Evolutionary conservation across 2,329 filamentous ascomycete species (phyloP), one percentile per base, ranked within the genome.

Genomic region (Thermothelomyces thermophilus): DNA sequence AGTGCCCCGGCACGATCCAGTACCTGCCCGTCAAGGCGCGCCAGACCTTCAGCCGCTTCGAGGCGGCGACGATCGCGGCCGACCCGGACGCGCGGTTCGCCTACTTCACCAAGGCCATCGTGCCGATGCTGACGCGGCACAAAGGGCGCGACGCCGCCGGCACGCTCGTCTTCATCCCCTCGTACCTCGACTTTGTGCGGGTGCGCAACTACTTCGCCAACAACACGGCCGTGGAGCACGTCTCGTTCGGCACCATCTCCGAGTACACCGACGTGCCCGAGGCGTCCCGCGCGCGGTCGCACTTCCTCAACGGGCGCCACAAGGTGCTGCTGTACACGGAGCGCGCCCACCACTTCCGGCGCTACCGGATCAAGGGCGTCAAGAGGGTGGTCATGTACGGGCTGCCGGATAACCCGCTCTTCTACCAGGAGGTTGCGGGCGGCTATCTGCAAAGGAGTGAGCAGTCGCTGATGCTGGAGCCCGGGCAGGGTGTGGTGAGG

Each of bases 171-270:
- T 96, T 95, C 70, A 83, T 97, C 43, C 90, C 93, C 0, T 90
- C 86, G 0, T 97, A 96, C 68, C 83, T 96, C 52, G 93, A 98
- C 70, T 97, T 97, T 66, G 86, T 96, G 37, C 86, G 90, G 36
- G 77, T 98, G 52, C 83, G 93, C 47, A 98, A 97, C 71, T 87
- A 90, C 69, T 90, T 98, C 62, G 83, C 90, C 46, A 90, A 83
- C 26, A 83, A 83, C 14, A 60, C 72, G 9, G 68, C 72, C n/a
- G 75, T 77, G 22, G 70, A 70, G 50, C 71, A 62, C 53, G 65
- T 84, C 50, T 65, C 84, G 1, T 94, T 96, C 65, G 90, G 89
- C 46, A 81, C 83, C 28, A 84, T 98, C 33, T 90, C 86, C 50
- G 93, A 98, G 68, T 97, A 97, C 67, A 86, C 87, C 0, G 80